These are phyloP conservation scores for Mycosphaerella arachidis DNA, from an alignment of 2,329 filamentous ascomycete genomes.

Conservation along the genomic window DNA sequence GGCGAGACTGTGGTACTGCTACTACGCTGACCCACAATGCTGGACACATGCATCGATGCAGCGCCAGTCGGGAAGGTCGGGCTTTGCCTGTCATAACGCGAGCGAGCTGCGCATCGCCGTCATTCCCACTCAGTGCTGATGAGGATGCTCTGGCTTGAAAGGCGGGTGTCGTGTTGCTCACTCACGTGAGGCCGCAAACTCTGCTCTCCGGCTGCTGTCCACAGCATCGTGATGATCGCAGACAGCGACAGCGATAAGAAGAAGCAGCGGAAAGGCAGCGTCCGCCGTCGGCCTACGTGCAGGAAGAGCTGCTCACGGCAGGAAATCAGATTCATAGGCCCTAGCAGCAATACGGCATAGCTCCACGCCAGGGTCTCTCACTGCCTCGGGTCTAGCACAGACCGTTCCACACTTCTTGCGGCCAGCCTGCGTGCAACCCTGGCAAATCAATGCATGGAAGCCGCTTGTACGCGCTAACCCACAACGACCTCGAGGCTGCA, in stretches of 20 bases:
- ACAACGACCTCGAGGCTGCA: slow-evolving; percentile 7
- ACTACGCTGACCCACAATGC: slow-evolving; percentile 19
- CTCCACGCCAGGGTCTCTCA: slow-evolving; percentile 6
- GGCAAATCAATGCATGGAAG: slow-evolving; percentile 15
- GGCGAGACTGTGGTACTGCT: slow-evolving; percentile 11
- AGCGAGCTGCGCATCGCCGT: background rate
- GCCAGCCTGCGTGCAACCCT: slow-evolving; percentile 11
- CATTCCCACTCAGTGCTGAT: background rate
- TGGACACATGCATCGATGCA: slow-evolving; percentile 6
- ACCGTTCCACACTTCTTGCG: slow-evolving; percentile 11
- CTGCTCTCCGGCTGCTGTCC: background rate
- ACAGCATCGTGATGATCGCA: background rate
- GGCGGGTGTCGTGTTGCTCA: background rate
- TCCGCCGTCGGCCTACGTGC: slow-evolving; percentile 12
- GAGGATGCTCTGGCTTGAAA: background rate
- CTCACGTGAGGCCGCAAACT: background rate
- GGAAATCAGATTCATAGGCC: slow-evolving; percentile 4
- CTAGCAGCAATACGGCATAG: slow-evolving; percentile 8
- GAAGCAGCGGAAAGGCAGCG: slow-evolving; percentile 2
- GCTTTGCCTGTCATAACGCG: background rate
- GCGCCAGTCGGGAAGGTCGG: background rate
- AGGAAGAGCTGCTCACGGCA: slow-evolving; percentile 7
- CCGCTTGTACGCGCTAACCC: slow-evolving; percentile 16
- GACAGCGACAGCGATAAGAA: background rate
- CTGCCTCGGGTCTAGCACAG: slow-evolving; percentile 5